phyloP scores from a whole-genome alignment of 2,329 filamentous ascomycete species.

The Trichoderma sp. region DNA sequence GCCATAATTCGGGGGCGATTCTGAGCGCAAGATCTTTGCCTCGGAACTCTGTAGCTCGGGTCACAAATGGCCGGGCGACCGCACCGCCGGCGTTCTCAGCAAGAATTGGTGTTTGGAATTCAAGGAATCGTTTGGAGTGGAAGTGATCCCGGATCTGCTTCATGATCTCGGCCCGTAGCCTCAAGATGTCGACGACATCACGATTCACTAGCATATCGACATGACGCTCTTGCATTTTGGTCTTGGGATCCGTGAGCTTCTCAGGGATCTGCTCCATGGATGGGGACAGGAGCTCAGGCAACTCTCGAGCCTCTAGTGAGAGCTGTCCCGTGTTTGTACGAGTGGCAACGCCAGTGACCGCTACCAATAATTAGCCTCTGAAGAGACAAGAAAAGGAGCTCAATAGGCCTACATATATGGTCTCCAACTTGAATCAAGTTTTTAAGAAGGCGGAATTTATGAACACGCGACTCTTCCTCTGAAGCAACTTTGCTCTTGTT shows the following conservation, averaged over 20 bases:
- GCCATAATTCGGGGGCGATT: constrained; percentile 91
- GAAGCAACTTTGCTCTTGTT: constrained; percentile 55
- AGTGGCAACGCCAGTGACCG: constrained; percentile 67
- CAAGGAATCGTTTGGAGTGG: constrained; percentile 68
- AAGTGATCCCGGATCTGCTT: constrained; percentile 73
- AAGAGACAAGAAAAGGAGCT: constrained; percentile 15
- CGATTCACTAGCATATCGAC: constrained; percentile 80
- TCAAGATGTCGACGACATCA: constrained; percentile 64
- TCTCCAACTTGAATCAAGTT: constrained; percentile 76
- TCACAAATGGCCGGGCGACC: constrained; percentile 80
- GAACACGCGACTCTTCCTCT: constrained; percentile 34
- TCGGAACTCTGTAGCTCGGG: constrained; percentile 71
- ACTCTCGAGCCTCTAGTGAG: constrained; percentile 63
- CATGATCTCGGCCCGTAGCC: constrained; percentile 71
- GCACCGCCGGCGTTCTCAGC: constrained; percentile 82
- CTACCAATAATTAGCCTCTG: constrained; percentile 40
- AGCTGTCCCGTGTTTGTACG: constrained; percentile 72
- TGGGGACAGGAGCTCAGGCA: constrained; percentile 73
- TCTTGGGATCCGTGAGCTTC: constrained; percentile 66
- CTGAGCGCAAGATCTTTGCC: constrained; percentile 71
- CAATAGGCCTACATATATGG: constrained; percentile 65
- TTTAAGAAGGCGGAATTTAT: constrained; percentile 58
- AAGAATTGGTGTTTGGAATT: constrained; percentile 89
- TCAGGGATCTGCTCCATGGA: constrained; percentile 76
- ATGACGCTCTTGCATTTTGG: constrained; percentile 73